Base-by-base conservation (phyloP, 2,329 filamentous ascomycete species). In the Akanthomyces muscarius region DNA sequence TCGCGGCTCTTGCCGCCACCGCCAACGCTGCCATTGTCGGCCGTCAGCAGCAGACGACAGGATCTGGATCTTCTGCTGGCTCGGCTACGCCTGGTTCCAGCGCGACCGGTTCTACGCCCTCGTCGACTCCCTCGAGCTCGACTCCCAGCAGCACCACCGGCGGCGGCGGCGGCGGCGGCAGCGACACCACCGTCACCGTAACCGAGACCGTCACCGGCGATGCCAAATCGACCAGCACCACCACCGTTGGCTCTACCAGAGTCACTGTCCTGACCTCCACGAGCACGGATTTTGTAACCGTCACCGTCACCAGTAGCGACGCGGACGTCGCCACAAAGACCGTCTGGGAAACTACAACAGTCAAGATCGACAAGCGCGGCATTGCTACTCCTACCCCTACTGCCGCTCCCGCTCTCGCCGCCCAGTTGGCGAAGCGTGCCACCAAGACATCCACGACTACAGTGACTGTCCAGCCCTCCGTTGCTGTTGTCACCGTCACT, bases 301-400 rank as follows among this genome's bases (percentile, higher is more conserved):
- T 66, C 23, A 78, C 75, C 60, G 70, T 77, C 61, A 78, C 76
- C 57, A 72, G 68, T 63, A 70, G 66, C 61, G 71, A 74, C 57
- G 70, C 69, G 41, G 69, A 73, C 6, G 76, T 73, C 14, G 75
- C 76, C 42, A 78, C 76, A 10, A 69, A 63, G 48, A 75, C 70
- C 28, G 67, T 73, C 50, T 77, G 72, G 52, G 68, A 68, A 56
- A 78, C 76, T 1, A 71, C 69, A 3, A 77, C 76, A 11, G 56
- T 70, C 45, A 68, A 70, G 30, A 73, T 76, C 61, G 65, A 70
- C 65, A 76, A 73, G 70, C 74, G 76, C 53, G 69, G 65, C 53
- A 33, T 75, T 28, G 64, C 38, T 38, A 41, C 16, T 33, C 54
- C 73, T n/a, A 67, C 73, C 21, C 68, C 70, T 30, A 69, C 68